phyloP scores from a whole-genome alignment of 805 yeast species.

The Zygoascus ofunaensis region DNA sequence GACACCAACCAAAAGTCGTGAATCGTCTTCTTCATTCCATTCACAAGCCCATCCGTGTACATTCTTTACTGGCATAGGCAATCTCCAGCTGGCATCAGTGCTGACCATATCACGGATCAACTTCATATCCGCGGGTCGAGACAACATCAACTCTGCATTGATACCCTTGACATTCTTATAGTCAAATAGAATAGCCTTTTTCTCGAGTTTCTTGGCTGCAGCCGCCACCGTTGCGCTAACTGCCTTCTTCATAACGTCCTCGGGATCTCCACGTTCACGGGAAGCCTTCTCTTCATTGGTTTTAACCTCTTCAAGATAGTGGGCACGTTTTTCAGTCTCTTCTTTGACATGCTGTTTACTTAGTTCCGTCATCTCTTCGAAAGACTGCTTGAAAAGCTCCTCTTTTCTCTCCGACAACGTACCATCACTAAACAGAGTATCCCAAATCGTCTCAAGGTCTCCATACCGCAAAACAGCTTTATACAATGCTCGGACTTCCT shows the following conservation, averaged over 20 bases:
- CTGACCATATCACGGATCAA: conserved; percentile 47
- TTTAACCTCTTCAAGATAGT: conserved; percentile 18
- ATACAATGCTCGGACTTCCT: conserved; percentile 79
- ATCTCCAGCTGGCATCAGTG: conserved; percentile 46
- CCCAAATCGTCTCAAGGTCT: conserved; percentile 67
- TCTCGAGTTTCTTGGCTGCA: conserved; percentile 52
- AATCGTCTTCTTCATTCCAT: conserved; percentile 80
- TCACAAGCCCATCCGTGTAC: conserved; percentile 87
- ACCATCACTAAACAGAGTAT: conserved; percentile 81
- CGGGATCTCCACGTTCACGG: conserved; percentile 7
- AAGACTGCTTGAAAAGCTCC: conserved; percentile 63
- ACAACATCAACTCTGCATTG: conserved; percentile 79
- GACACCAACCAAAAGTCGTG: conserved; percentile 78
- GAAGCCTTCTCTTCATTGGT: conserved; percentile 24
- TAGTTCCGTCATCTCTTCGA: conserved; percentile 56
- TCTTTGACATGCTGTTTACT: conserved; percentile 53
- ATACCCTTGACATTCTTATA: conserved; percentile 78
- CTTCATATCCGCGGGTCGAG: conserved; percentile 79
- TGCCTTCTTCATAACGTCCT: neutral
- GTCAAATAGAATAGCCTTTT: conserved; percentile 83
- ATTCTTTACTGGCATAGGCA: conserved; percentile 58
- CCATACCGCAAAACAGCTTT: conserved; percentile 76
- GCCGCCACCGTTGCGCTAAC: conserved; percentile 1
- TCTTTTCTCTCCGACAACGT: conserved; percentile 78
- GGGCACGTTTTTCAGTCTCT: conserved; percentile 56